phyloP scores from a whole-genome alignment of 257 asterid genomes.

The Scutellaria galericulata region DNA sequence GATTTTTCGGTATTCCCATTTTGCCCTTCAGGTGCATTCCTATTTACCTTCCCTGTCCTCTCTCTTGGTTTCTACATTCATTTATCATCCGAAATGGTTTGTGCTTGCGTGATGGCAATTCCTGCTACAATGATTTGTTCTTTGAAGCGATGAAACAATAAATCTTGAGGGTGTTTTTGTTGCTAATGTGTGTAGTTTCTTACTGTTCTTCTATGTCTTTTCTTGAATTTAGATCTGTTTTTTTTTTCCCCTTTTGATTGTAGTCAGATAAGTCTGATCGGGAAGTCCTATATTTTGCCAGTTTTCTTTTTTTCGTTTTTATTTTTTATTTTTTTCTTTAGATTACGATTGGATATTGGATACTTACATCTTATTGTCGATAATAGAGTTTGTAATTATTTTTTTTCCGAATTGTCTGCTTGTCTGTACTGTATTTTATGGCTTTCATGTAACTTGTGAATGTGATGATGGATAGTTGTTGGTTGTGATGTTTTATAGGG shows the following conservation, averaged over 20 bases:
- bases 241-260: constrained; percentile 24
- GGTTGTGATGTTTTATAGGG: constrained; percentile 32
- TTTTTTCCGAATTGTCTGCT: constrained; percentile 7
- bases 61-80: background rate
- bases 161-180: background rate
- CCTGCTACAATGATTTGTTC: constrained; percentile 23
- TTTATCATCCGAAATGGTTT: constrained; percentile 4
- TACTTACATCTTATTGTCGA: background rate
- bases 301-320: background rate
- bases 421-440: constrained; percentile 1
- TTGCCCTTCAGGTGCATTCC: constrained; percentile 44
- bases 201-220: background rate
- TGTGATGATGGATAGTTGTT: constrained; percentile 26
- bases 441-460: constrained; percentile 11
- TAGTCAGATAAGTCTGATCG: constrained; percentile 38
- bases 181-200: background rate
- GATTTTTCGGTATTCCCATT: constrained; percentile 37
- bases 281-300: constrained; percentile 7
- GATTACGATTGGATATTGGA: constrained; percentile 3
- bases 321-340: background rate
- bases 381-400: background rate
- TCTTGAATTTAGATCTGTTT: constrained; percentile 34
- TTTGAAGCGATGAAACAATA: background rate
- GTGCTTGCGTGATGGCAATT: constrained; percentile 17
- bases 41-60: constrained; percentile 17